Evolutionary conservation across 2,329 filamentous ascomycete genomes (phyloP).

Genomic region (Reticulascus tulasneorum): DNA sequence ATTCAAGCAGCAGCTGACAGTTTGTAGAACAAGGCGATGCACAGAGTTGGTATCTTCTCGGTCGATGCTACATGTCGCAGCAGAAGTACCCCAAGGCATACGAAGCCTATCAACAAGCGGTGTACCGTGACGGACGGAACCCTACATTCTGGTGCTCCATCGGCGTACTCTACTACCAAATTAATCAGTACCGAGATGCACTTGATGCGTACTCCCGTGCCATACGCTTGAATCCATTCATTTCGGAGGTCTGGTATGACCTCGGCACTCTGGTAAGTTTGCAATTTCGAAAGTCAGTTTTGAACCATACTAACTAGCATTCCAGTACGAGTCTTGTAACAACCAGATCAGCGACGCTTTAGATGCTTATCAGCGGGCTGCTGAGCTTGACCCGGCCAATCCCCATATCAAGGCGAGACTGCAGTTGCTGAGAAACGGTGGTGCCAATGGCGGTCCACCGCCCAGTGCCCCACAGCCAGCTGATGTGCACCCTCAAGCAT

Average conservation of each 20-base stretch:
- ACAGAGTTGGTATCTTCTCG: slow-evolving; percentile 97
- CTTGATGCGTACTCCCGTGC: slow-evolving; percentile 96
- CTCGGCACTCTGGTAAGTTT: slow-evolving; percentile 82
- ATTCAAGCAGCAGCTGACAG: no score
- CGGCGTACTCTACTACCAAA: slow-evolving; percentile 97
- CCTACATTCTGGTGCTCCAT: slow-evolving; percentile 99
- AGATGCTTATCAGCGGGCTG: slow-evolving; percentile 91
- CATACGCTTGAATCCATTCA: slow-evolving; percentile 94
- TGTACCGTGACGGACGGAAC: slow-evolving; percentile 95
- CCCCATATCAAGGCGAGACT: slow-evolving; percentile 94
- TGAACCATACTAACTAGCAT: slow-evolving; percentile 23
- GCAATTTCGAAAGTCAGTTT: slow-evolving; percentile 4
- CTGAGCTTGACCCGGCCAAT: slow-evolving; percentile 88
- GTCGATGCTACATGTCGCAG: slow-evolving; percentile 98
- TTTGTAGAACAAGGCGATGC: slow-evolving; percentile 93
- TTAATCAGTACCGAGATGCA: slow-evolving; percentile 98
- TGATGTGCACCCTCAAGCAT: slow-evolving; percentile 92
- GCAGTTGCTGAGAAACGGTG: slow-evolving; percentile 80
- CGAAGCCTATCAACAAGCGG: slow-evolving; percentile 96
- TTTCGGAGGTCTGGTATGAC: slow-evolving; percentile 99
- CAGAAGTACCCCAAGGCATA: slow-evolving; percentile 99
- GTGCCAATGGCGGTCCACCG: slow-evolving; percentile 67
- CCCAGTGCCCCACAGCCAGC: slow-evolving; percentile 82
- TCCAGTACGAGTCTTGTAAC: slow-evolving; percentile 94
- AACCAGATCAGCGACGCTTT: slow-evolving; percentile 96